These are phyloP conservation scores for Schwanniomyces sp. DNA, from an alignment of 805 yeast genomes.

Conservation along the genomic window DNA sequence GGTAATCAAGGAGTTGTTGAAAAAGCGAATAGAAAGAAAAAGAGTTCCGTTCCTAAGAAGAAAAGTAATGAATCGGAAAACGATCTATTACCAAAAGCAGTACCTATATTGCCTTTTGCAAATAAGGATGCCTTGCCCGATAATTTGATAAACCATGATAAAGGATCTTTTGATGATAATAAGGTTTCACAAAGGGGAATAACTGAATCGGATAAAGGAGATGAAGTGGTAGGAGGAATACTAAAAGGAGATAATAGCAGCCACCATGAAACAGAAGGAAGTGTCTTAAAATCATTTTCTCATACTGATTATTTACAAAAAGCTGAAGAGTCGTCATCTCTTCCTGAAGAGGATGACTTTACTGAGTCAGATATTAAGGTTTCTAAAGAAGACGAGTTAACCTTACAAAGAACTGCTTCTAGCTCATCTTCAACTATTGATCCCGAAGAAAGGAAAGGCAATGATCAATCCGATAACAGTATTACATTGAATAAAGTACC, in stretches of 20 bases:
- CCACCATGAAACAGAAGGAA: constrained; percentile 3
- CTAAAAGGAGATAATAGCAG: no score
- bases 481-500: constrained; percentile 11
- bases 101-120: constrained; percentile 57
- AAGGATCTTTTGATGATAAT: constrained; percentile 6
- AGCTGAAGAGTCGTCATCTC: constrained; percentile 10
- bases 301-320: background rate
- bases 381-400: background rate
- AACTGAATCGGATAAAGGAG: background rate
- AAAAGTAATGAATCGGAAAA: background rate
- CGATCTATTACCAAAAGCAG: constrained; percentile 32
- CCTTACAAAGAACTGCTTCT: background rate
- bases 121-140: constrained; percentile 31
- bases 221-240: background rate
- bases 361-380: constrained; percentile 15
- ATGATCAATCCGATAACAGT: constrained; percentile 7
- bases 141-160: background rate
- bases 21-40: constrained; percentile 10
- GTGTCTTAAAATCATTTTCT: background rate
- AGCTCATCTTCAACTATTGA: background rate
- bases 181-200: constrained; percentile 5
- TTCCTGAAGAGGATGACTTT: constrained; percentile 24
- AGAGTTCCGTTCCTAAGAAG: background rate
- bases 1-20: constrained; percentile 13
- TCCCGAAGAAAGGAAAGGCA: background rate